A percentile compares a stretch with the other conserved stretches of the same genome.
Evolutionary conservation across 2,329 filamentous ascomycete genomes (phyloP).

Genomic region (Pseudopyrenochaeta lycopersici): DNA sequence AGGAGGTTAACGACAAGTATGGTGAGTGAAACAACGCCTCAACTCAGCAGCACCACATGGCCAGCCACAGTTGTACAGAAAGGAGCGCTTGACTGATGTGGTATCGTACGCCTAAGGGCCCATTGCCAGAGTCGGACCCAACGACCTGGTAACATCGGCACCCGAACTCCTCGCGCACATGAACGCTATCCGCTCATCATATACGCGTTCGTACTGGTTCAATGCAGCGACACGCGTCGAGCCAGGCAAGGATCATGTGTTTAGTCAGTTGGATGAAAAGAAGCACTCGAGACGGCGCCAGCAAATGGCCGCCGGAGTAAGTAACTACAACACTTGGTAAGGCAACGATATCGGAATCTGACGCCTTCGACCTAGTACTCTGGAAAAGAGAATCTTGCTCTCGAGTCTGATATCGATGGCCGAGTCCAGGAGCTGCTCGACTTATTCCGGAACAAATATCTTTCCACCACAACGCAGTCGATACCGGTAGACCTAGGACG

Average conservation of each 20-base stretch:
- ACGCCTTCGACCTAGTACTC: constrained; percentile 47
- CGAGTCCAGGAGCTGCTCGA: constrained; percentile 56
- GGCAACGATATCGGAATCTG: too few relatives aligned
- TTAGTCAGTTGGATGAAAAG: constrained; percentile 57
- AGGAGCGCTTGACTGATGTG: too few relatives aligned
- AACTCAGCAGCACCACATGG: background rate
- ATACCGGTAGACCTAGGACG: constrained; percentile 54
- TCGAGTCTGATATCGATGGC: constrained; percentile 60
- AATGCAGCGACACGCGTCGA: constrained; percentile 55
- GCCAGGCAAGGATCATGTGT: constrained; percentile 60
- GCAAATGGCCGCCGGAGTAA: constrained; percentile 58
- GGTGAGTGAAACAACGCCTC: constrained; percentile 18
- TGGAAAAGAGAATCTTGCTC: constrained; percentile 60
- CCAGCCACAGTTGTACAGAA: too few relatives aligned
- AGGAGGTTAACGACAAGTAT: constrained; percentile 31
- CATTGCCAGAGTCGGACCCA: constrained; percentile 57
- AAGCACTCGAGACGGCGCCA: constrained; percentile 53
- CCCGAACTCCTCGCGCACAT: constrained; percentile 56
- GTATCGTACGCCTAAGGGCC: too few relatives aligned
- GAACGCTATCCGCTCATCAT: constrained; percentile 50
- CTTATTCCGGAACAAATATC: constrained; percentile 58
- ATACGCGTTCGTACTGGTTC: constrained; percentile 45
- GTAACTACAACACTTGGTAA: too few relatives aligned
- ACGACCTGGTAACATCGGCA: constrained; percentile 58
- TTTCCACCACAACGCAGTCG: constrained; percentile 13